These are phyloP conservation scores for Zoysia matrella DNA, from an alignment of 202 grass and related monocot genomes.

Conservation along the genomic window DNA sequence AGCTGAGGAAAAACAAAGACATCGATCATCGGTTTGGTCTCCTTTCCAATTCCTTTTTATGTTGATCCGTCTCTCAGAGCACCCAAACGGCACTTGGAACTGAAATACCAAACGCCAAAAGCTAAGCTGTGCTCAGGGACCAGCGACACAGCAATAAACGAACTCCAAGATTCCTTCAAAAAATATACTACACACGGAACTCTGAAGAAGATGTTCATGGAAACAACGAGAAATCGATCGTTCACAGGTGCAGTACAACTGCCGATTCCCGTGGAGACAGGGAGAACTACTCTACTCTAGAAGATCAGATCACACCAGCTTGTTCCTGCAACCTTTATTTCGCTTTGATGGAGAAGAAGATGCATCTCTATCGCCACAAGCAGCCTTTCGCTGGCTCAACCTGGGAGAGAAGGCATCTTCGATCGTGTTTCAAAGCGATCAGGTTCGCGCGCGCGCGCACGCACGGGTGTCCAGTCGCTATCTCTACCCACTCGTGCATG, in stretches of 20 bases:
- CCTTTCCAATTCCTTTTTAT: slow-evolving; percentile 2
- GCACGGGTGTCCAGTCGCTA: slow-evolving; percentile 23
- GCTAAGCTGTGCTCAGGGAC: no score
- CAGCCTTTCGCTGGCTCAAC: neutral
- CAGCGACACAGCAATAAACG: no score
- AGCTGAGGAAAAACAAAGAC: neutral
- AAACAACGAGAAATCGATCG: no score
- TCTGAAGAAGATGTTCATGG: no score
- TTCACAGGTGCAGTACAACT: no score
- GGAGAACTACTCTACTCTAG: neutral
- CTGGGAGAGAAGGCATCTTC: slow-evolving; percentile 32
- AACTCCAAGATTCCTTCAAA: no score
- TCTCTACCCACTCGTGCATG: slow-evolving; percentile 24
- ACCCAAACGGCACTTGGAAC: neutral
- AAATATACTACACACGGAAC: no score
- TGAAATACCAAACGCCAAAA: no score
- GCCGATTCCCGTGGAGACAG: neutral
- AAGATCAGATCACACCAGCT: neutral
- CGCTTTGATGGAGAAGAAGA: neutral
- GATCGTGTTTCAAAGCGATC: neutral
- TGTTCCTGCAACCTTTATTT: neutral
- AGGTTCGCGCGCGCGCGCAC: slow-evolving; percentile 5
- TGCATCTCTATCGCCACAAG: slow-evolving; percentile 34
- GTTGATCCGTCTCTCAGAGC: slow-evolving; percentile 15
- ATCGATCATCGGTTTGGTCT: neutral